phyloP scores from a whole-genome alignment of 257 asterid species.

The Solanum megistacrolobum region DNA sequence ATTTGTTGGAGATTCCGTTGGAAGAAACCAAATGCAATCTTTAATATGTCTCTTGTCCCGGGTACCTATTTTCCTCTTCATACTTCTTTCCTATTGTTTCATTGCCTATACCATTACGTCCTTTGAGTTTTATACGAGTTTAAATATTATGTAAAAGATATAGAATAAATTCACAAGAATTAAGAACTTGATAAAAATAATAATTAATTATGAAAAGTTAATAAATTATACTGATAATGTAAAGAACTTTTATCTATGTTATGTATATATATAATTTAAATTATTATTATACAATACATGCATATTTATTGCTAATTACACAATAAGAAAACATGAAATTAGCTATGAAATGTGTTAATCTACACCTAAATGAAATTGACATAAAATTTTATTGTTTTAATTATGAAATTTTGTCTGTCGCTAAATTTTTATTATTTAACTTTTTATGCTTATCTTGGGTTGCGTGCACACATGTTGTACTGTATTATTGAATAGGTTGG shows the following conservation, averaged over 20 bases:
- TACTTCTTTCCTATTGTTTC: too few relatives aligned
- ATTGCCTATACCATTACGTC: neutral
- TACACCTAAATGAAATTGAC: neutral
- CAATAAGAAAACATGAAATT: neutral
- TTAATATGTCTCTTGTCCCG: neutral
- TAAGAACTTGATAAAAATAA: neutral
- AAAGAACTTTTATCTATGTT: neutral
- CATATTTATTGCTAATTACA: neutral
- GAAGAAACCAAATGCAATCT: conserved; percentile 10
- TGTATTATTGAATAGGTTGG: neutral
- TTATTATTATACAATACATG: neutral
- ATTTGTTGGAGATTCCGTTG: conserved; percentile 11
- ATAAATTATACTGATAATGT: neutral
- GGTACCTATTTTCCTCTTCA: neutral
- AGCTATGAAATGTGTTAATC: neutral
- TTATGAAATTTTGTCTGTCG: too few relatives aligned
- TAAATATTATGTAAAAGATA: neutral
- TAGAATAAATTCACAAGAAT: neutral
- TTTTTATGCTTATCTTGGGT: neutral
- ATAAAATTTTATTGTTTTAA: too few relatives aligned
- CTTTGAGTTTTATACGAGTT: neutral
- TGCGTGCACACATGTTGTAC: neutral
- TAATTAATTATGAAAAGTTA: neutral
- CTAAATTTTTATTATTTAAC: neutral
- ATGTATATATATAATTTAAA: neutral